A percentile compares a stretch with the other conserved stretches of the same genome.
Evolutionary conservation across 2,329 filamentous ascomycete genomes (phyloP).

Genomic region (Fusarium buharicum): DNA sequence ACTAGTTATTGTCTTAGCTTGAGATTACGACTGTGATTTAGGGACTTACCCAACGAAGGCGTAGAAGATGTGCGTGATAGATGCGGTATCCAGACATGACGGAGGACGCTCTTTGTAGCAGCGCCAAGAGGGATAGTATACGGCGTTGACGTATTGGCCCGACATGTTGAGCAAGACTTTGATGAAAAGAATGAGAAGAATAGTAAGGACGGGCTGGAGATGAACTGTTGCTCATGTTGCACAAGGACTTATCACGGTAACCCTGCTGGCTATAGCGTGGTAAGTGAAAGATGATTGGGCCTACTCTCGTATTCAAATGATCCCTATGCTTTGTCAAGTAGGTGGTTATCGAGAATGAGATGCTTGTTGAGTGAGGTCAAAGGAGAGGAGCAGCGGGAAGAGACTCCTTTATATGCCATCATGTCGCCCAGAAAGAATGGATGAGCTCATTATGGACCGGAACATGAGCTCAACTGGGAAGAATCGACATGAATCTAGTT

Average conservation of each 20-base stretch:
- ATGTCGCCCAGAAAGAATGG: neutral
- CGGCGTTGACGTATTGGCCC: conserved; percentile 49
- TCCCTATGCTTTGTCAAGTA: neutral
- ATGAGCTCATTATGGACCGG: neutral
- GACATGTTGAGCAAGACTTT: conserved; percentile 19
- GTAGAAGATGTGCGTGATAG: conserved; percentile 72
- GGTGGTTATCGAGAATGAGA: neutral
- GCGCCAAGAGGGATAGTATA: conserved; percentile 74
- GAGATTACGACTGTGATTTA: neutral
- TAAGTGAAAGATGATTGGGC: conserved; percentile 10
- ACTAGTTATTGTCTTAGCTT: conserved; percentile 38
- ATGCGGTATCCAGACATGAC: conserved; percentile 64
- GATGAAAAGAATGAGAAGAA: neutral
- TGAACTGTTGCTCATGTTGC: conserved; percentile 16
- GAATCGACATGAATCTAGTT: conserved; percentile 4
- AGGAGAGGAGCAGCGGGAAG: neutral
- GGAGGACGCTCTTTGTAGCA: conserved; percentile 70
- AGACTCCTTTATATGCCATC: neutral
- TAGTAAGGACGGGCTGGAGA: neutral
- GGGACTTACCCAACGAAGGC: conserved; percentile 64
- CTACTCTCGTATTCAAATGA: neutral
- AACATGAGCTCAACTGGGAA: neutral
- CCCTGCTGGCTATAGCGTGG: conserved; percentile 12
- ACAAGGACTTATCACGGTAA: conserved; percentile 14
- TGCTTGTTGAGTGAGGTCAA: neutral